Conservation (phyloP, 352 stramenopile species). For the Pythium utonaiense region DNA sequence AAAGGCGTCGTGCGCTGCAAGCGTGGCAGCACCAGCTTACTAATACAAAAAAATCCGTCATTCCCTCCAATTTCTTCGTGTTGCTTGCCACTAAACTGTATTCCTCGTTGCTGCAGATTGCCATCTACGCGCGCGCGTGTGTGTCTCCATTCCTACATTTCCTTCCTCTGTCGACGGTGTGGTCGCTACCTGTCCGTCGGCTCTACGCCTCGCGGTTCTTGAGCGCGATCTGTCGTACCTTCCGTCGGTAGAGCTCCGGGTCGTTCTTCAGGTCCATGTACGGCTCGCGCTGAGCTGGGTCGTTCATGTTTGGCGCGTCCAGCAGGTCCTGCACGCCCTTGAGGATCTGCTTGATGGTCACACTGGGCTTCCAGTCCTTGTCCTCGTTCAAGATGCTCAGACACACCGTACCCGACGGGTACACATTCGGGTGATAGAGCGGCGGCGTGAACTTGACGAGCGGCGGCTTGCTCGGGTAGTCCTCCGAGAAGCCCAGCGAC, state of each 20-base stretch:
- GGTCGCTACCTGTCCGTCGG: neutral
- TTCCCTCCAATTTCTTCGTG: neutral
- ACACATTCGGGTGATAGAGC: constrained; percentile 97
- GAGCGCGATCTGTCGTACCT: constrained; percentile 76
- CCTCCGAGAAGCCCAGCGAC: constrained; percentile 94
- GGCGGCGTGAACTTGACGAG: constrained; percentile 98
- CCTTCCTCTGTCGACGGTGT: neutral
- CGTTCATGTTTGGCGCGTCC: constrained; percentile 85
- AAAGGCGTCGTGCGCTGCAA: neutral
- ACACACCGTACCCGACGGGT: constrained; percentile 97
- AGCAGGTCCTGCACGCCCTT: constrained; percentile 94
- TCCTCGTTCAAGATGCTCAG: constrained; percentile 99
- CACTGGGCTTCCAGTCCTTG: constrained; percentile 97
- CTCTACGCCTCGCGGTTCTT: constrained; percentile 82
- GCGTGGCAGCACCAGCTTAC: neutral
- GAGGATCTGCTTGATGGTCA: constrained; percentile 98
- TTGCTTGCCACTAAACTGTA: neutral
- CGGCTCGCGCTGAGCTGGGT: constrained; percentile 82
- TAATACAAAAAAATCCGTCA: neutral
- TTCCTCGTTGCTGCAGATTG: neutral
- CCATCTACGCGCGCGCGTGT: constrained; percentile 1
- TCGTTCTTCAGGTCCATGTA: constrained; percentile 90
- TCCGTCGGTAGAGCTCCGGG: constrained; percentile 86
- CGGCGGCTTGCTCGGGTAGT: constrained; percentile 97
- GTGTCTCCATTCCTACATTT: neutral